phyloP scores from a whole-genome alignment of 257 asterid genomes.

The Perilla frutescens region DNA sequence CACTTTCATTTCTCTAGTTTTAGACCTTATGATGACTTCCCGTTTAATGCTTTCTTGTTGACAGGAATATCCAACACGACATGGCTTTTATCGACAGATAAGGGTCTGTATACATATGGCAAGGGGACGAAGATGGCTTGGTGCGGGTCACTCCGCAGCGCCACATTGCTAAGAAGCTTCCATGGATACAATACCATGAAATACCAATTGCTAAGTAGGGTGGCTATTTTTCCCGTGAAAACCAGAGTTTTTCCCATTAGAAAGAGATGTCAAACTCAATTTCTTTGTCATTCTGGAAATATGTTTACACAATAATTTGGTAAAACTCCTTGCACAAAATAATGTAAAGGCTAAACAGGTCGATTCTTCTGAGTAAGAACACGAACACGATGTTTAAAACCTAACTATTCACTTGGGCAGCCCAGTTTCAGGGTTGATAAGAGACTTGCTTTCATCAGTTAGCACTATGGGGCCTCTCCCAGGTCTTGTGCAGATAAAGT shows the following conservation, averaged over 20 bases:
- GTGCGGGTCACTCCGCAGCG: conserved; percentile 70
- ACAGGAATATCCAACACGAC: conserved; percentile 60
- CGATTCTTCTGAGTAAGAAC: conserved; percentile 15
- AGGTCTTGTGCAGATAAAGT: conserved; percentile 73
- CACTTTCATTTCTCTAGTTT: too few relatives aligned
- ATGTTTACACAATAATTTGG: conserved; percentile 28
- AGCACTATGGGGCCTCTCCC: conserved; percentile 81
- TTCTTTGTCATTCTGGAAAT: conserved; percentile 21
- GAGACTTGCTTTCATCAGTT: conserved; percentile 72
- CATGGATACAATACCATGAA: conserved; percentile 62
- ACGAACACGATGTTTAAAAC: neutral
- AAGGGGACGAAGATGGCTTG: conserved; percentile 67
- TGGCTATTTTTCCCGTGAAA: neutral
- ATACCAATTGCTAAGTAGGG: conserved; percentile 33
- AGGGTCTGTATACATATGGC: conserved; percentile 78
- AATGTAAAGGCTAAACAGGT: conserved; percentile 18
- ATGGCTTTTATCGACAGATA: conserved; percentile 57
- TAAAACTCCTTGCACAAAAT: conserved; percentile 31
- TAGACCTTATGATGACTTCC: neutral
- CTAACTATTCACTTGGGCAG: conserved; percentile 64
- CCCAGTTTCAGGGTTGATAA: conserved; percentile 75
- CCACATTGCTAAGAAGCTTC: conserved; percentile 58
- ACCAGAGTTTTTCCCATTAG: neutral
- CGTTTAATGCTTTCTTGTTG: neutral
- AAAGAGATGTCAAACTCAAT: neutral